Evolutionary conservation across 805 yeast species (phyloP).

Genomic region (Yamadazyma akitaensis): DNA sequence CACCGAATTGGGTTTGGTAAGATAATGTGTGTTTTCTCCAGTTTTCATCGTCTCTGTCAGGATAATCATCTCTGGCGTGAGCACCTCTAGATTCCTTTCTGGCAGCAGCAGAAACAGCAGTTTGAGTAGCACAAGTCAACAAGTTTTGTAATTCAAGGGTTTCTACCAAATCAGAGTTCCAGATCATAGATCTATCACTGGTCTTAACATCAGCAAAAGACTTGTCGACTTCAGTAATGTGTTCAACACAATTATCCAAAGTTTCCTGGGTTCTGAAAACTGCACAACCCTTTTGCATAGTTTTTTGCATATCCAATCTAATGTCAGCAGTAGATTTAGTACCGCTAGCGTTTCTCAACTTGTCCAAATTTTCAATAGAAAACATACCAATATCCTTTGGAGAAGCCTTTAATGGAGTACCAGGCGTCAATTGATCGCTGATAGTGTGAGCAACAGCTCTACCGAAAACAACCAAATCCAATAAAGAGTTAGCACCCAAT

Average conservation of each 20-base stretch:
- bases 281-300: slow-evolving; percentile 96
- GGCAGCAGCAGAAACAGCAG: slow-evolving; percentile 90
- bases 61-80: slow-evolving; percentile 97
- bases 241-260: slow-evolving; percentile 84
- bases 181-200: slow-evolving; percentile 95
- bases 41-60: slow-evolving; percentile 89
- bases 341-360: slow-evolving; percentile 82
- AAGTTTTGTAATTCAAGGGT: slow-evolving; percentile 94
- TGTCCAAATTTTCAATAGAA: slow-evolving; percentile 87
- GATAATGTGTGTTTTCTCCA: slow-evolving; percentile 98
- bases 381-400: slow-evolving; percentile 87
- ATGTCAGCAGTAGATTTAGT: slow-evolving; percentile 79
- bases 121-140: slow-evolving; percentile 95
- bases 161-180: slow-evolving; percentile 97
- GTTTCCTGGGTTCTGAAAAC: slow-evolving; percentile 94
- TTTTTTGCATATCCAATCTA: slow-evolving; percentile 88
- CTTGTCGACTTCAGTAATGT: slow-evolving; percentile 72
- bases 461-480: slow-evolving; percentile 96
- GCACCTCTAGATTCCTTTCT: slow-evolving; percentile 99
- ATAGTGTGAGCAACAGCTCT: slow-evolving; percentile 96
- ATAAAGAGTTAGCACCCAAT: slow-evolving; percentile 95
- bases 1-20: slow-evolving; percentile 78
- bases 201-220: slow-evolving; percentile 75
- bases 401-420: slow-evolving; percentile 76
- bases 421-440: slow-evolving; percentile 80